Evolutionary conservation across 2,329 filamentous ascomycete species (phyloP), one percentile per base, ranked within the genome.

Genomic region (Colletotrichum kahawae): DNA sequence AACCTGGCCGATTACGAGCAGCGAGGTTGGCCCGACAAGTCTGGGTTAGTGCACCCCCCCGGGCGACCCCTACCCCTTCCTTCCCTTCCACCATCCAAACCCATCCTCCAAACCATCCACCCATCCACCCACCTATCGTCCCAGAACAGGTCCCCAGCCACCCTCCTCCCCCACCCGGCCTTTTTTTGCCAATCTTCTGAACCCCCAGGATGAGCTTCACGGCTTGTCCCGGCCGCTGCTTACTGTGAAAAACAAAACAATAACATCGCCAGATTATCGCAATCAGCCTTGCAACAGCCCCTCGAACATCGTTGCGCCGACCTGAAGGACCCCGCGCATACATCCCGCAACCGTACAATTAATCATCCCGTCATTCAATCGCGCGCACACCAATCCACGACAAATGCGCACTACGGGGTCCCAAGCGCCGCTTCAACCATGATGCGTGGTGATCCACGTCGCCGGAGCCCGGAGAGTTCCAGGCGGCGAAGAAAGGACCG

Each of bases 391-490:
- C 29, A 54, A 51, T 13, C 13, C 14, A 71, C 59, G 48, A 67
- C 71, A 67, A 71, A 77, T 77, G 76, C 70, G 56, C 74, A 76
- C 36, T 38, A 64, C 66, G 63, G 70, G 62, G 31, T 59, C 64
- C 67, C 24, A 60, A 51, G 29, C 63, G 64, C 75, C 70, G 76
- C 79, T 78, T 78, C 81, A 78, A 85, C 81, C 82, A 90, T 88
- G 88, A 88, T 90, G 88, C 85, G 87, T 85, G 43, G 43, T 51
- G 86, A 88, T 81, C 84, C 86, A 83, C 88, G 89, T 82, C 88
- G 87, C 80, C 87, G 89, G 85, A 91, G 89, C 84, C 88, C 88
- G 71, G 89, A 90, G 79, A 87, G 87, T 85, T 87, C 86, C 81
- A 85, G 88, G 81, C 88, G 89, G 82, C 88, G 88, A 85, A 82